A percentile compares a stretch with the other conserved stretches of the same genome.
Evolutionary conservation across 495 filamentous ascomycete species (phyloP).

Genomic region (Lasiosphaeriaceae sp.): DNA sequence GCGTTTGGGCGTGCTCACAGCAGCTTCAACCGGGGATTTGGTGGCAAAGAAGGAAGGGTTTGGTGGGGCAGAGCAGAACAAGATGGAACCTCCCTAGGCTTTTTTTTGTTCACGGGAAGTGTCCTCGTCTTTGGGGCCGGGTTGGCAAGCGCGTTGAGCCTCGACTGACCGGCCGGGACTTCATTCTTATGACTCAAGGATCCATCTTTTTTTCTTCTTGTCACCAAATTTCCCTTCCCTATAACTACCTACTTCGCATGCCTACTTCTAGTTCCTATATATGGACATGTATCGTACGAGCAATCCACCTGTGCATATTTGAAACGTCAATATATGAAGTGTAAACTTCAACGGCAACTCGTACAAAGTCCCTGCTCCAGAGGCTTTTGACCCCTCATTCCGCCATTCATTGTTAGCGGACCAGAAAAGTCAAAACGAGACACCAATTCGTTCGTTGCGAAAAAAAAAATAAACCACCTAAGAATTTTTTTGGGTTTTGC

Average conservation of each 20-base stretch:
- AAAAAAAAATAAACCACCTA: not conserved
- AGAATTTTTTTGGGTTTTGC: conserved; percentile 5
- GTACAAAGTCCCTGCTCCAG: no score
- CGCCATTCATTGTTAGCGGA: conserved; percentile 5
- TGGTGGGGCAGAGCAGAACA: not conserved
- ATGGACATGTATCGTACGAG: no score
- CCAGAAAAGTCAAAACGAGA: not conserved
- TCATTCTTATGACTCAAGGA: not conserved
- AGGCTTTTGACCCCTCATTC: conserved; percentile 1
- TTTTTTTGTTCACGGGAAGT: not conserved
- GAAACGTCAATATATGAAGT: no score
- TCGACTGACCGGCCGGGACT: not conserved
- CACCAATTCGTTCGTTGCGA: not conserved
- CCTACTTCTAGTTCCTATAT: no score
- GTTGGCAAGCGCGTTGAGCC: not conserved
- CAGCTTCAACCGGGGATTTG: not conserved
- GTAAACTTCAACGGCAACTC: no score
- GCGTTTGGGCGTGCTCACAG: not conserved
- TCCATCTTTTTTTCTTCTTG: not conserved
- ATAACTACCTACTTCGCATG: not conserved
- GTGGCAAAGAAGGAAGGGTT: not conserved
- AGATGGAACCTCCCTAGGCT: not conserved
- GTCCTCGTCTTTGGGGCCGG: not conserved
- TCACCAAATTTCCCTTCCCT: not conserved
- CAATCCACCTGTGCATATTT: no score